Percentiles rank a stretch among this genome's conserved stretches.
Evolutionary conservation across 768 basidiomycete species (phyloP).

Genomic region (Mrakia hoshinonis): DNA sequence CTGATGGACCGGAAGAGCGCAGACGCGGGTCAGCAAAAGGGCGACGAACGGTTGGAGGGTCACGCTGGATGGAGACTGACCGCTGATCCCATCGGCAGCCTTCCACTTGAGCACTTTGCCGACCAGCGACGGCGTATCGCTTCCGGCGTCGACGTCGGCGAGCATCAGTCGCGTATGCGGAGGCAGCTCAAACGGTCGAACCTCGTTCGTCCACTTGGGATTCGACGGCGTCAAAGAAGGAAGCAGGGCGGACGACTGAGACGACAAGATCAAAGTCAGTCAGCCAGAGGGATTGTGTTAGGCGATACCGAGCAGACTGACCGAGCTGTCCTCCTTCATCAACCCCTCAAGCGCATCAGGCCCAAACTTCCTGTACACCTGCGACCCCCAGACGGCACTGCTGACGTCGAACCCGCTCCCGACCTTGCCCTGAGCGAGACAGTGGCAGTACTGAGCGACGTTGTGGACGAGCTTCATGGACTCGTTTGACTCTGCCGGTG

Average conservation of each 20-base stretch:
- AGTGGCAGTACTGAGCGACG: slow-evolving; percentile 87
- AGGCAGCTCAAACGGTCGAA: slow-evolving; percentile 69
- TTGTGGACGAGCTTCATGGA: slow-evolving; percentile 63
- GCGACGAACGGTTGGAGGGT: not conserved
- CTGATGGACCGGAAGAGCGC: too few relatives aligned
- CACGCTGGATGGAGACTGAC: slow-evolving; percentile 3
- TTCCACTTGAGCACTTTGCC: slow-evolving; percentile 87
- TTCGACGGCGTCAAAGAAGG: slow-evolving; percentile 48
- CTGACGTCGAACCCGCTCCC: slow-evolving; percentile 97
- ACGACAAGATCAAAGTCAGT: not conserved
- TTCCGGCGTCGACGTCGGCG: slow-evolving; percentile 92
- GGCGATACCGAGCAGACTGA: slow-evolving; percentile 47
- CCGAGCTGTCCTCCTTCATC: slow-evolving; percentile 49
- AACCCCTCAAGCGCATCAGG: slow-evolving; percentile 58
- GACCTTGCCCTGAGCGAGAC: slow-evolving; percentile 93
- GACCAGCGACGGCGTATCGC: slow-evolving; percentile 88
- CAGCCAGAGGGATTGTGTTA: not conserved
- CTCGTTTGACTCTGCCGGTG: not conserved
- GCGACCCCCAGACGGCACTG: slow-evolving; percentile 87
- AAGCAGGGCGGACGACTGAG: not conserved
- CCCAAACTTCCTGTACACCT: slow-evolving; percentile 77
- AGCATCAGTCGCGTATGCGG: slow-evolving; percentile 74
- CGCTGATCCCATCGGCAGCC: slow-evolving; percentile 51
- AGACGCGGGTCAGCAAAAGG: too few relatives aligned
- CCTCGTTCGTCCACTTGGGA: slow-evolving; percentile 61